Evolutionary conservation across 78 protist genomes (phyloP).

Genomic region (Dictyostelium brefeldianum): DNA sequence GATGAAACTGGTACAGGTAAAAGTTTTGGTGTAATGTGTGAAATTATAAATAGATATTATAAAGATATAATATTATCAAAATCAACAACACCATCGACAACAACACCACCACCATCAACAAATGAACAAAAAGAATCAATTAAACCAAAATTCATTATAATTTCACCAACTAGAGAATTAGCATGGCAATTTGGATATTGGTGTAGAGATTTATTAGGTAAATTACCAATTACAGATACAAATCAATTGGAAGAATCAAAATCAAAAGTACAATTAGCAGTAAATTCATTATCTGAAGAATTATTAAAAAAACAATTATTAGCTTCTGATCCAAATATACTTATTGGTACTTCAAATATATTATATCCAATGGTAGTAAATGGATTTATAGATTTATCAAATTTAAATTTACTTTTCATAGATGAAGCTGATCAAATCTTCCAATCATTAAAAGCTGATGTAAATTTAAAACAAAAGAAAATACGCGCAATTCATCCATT

Average conservation of each 20-base stretch:
- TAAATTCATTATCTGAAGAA: not conserved
- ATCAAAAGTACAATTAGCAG: conserved; percentile 12
- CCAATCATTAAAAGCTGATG: conserved; percentile 10
- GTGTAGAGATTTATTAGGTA: conserved; percentile 1
- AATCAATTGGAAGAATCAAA: too few species aligned
- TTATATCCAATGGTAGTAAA: conserved; percentile 22
- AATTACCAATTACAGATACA: not conserved
- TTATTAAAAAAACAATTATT: conserved; percentile 12
- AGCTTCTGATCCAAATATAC: not conserved
- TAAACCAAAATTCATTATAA: conserved; percentile 18
- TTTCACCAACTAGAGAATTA: conserved; percentile 68
- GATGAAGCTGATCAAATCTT: conserved; percentile 66
- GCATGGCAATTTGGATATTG: conserved; percentile 70
- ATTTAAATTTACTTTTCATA: conserved; percentile 1
- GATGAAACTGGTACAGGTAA: conserved; percentile 82
- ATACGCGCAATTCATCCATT: conserved; percentile 47
- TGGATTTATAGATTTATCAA: not conserved
- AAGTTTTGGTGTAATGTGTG: conserved; percentile 27
- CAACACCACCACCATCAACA: not conserved
- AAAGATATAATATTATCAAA: not conserved
- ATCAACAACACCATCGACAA: not conserved
- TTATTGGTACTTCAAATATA: conserved; percentile 70
- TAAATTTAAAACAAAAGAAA: not conserved
- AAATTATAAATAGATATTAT: conserved; percentile 47
- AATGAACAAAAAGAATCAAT: not conserved